Conservation (phyloP, 805 yeast species). For the Ogataea trehalophila region DNA sequence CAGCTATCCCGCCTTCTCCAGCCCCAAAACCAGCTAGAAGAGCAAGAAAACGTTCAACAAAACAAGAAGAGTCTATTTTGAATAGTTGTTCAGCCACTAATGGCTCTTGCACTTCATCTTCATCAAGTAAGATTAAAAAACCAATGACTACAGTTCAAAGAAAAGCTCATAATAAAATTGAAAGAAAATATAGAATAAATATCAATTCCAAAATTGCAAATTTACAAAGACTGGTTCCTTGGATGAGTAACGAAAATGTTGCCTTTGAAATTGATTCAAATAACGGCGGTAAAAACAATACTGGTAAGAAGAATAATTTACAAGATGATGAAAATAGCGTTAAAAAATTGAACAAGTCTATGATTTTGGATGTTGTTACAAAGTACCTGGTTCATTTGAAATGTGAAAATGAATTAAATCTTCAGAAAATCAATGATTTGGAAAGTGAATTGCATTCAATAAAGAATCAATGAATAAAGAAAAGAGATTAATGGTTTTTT, state of each 20-base stretch:
- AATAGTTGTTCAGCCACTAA: not conserved
- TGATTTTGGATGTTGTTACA: slow-evolving; percentile 65
- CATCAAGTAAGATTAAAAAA: slow-evolving; percentile 17
- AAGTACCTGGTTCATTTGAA: slow-evolving; percentile 53
- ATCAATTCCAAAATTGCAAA: slow-evolving; percentile 69
- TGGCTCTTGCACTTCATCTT: not conserved
- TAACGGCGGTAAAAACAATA: slow-evolving; percentile 2
- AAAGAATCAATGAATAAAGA: too few species aligned
- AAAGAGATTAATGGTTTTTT: too few species aligned
- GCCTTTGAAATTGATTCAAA: slow-evolving; percentile 53
- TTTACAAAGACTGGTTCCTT: slow-evolving; percentile 61
- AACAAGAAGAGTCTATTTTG: not conserved
- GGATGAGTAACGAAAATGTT: slow-evolving; percentile 57
- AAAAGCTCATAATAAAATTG: slow-evolving; percentile 69
- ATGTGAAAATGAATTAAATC: slow-evolving; percentile 37
- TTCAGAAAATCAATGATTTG: slow-evolving; percentile 16
- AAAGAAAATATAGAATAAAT: slow-evolving; percentile 65
- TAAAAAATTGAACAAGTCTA: slow-evolving; percentile 55
- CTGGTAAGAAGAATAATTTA: slow-evolving; percentile 1
- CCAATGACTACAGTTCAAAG: slow-evolving; percentile 42
- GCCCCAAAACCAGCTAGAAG: not conserved
- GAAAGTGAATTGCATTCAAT: not conserved
- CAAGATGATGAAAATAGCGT: slow-evolving; percentile 11
- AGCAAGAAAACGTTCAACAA: slow-evolving; percentile 7
- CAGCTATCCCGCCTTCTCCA: too few species aligned